These are phyloP conservation scores for Pseudonectria foliicola DNA, from an alignment of 2,329 filamentous ascomycete species.

Conservation along the genomic window DNA sequence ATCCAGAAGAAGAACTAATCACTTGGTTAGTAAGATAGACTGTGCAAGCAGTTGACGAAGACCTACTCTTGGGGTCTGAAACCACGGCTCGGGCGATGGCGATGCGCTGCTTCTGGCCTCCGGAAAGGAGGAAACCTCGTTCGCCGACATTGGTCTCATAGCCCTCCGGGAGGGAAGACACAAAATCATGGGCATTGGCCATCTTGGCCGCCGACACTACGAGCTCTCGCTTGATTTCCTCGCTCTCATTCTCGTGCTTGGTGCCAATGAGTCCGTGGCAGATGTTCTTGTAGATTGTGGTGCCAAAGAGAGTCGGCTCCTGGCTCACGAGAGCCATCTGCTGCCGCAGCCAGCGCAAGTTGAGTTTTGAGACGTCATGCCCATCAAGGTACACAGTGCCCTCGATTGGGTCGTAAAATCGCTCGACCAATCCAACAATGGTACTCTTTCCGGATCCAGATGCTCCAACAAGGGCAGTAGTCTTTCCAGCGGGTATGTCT, in stretches of 20 bases:
- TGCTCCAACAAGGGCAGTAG: constrained; percentile 85
- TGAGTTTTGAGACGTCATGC: constrained; percentile 71
- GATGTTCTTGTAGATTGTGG: constrained; percentile 86
- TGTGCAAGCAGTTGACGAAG: neutral
- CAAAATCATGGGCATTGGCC: constrained; percentile 92
- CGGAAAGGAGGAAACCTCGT: constrained; percentile 83
- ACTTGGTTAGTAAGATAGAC: constrained; percentile 4
- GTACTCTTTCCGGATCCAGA: constrained; percentile 95
- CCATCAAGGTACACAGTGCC: constrained; percentile 77
- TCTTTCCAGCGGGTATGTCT: constrained; percentile 78
- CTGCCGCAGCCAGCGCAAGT: constrained; percentile 83
- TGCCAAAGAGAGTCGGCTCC: constrained; percentile 84
- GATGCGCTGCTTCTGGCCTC: constrained; percentile 95
- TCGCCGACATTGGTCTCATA: constrained; percentile 96
- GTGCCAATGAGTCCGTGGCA: constrained; percentile 86
- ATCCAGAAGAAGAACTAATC: constrained; percentile 71
- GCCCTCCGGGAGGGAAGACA: constrained; percentile 71
- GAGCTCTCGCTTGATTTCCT: constrained; percentile 62
- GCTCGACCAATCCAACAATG: constrained; percentile 84
- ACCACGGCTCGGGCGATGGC: constrained; percentile 89
- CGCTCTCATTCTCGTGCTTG: constrained; percentile 55
- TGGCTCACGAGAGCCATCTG: constrained; percentile 91
- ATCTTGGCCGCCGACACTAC: constrained; percentile 78
- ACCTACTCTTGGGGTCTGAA: constrained; percentile 70
- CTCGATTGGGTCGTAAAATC: constrained; percentile 85